phyloP scores from a whole-genome alignment of 139 green algal genomes.

The Ulvella scutata region DNA sequence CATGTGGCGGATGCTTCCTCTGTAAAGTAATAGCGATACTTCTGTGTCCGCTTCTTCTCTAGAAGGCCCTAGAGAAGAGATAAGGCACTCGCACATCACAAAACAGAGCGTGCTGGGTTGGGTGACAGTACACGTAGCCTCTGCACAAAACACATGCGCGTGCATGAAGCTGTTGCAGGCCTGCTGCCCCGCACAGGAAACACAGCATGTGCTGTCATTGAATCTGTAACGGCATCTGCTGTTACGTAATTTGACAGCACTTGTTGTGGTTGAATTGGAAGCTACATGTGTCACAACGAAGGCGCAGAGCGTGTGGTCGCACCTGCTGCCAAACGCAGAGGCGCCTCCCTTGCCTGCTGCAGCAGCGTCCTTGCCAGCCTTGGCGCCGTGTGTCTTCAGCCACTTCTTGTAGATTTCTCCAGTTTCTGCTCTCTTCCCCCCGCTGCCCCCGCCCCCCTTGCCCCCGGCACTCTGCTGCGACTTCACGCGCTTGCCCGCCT shows the following conservation, averaged over 20 bases:
- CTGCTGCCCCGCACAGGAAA: too few species aligned
- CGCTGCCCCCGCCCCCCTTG: not conserved
- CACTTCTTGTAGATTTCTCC: conserved; percentile 8
- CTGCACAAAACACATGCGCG: too few species aligned
- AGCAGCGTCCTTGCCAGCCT: not conserved
- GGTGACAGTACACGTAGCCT: too few species aligned
- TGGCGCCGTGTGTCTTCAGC: not conserved
- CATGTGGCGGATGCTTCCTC: too few species aligned
- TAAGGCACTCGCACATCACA: too few species aligned
- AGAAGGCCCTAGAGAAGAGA: too few species aligned
- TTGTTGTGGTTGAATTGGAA: not conserved
- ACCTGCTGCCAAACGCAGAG: not conserved
- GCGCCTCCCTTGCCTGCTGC: conserved; percentile 6
- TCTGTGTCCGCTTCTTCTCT: too few species aligned
- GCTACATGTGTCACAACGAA: not conserved
- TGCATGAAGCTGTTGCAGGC: too few species aligned
- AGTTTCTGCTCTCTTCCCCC: not conserved
- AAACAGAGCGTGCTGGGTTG: too few species aligned
- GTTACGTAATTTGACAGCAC: not conserved
- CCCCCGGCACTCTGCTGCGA: not conserved
- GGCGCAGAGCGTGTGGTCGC: not conserved
- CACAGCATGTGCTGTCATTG: not conserved
- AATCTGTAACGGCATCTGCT: not conserved
- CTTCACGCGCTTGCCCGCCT: conserved; percentile 9
- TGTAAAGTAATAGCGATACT: too few species aligned